Percentiles rank a stretch among this genome's conserved stretches.
Conservation (phyloP, 768 basidiomycete genomes). For the Fomitopsis pulvina region DNA sequence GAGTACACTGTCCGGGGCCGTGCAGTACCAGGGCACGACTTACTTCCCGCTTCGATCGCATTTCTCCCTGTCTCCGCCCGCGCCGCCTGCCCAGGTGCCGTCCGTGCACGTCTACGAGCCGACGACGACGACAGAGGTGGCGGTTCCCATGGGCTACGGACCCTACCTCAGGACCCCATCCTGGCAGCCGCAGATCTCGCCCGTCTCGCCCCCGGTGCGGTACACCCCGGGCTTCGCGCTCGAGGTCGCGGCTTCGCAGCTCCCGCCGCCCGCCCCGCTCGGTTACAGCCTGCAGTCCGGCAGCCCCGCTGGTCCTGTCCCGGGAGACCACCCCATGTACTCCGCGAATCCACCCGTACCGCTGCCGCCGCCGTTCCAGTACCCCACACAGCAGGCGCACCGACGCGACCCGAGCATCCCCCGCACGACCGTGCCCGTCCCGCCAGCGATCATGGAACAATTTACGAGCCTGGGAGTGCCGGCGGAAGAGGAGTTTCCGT, state of each 20-base stretch:
- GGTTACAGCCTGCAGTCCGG: not conserved
- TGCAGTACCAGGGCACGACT: slow-evolving; percentile 19
- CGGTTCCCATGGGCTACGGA: not conserved
- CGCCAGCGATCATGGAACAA: not conserved
- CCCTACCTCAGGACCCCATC: not conserved
- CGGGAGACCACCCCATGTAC: not conserved
- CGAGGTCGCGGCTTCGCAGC: not conserved
- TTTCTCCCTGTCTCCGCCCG: slow-evolving; percentile 5
- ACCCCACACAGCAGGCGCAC: not conserved
- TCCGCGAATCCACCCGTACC: not conserved
- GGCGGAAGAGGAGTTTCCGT: slow-evolving; percentile 21
- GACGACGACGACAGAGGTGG: not conserved
- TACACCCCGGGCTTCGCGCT: slow-evolving; percentile 2
- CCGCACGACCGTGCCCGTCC: not conserved
- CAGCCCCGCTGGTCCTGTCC: not conserved
- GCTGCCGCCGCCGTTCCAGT: not conserved
- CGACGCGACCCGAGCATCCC: slow-evolving; percentile 1
- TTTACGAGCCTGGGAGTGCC: not conserved
- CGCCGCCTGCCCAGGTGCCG: not conserved
- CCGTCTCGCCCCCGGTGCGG: slow-evolving; percentile 1
- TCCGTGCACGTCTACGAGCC: not conserved
- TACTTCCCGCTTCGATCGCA: slow-evolving; percentile 17
- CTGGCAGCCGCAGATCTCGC: not conserved
- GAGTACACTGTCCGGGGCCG: slow-evolving; percentile 15
- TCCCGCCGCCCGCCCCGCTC: not conserved